Evolutionary conservation across 768 basidiomycete species (phyloP).

Genomic region (Hortiboletus campestris): DNA sequence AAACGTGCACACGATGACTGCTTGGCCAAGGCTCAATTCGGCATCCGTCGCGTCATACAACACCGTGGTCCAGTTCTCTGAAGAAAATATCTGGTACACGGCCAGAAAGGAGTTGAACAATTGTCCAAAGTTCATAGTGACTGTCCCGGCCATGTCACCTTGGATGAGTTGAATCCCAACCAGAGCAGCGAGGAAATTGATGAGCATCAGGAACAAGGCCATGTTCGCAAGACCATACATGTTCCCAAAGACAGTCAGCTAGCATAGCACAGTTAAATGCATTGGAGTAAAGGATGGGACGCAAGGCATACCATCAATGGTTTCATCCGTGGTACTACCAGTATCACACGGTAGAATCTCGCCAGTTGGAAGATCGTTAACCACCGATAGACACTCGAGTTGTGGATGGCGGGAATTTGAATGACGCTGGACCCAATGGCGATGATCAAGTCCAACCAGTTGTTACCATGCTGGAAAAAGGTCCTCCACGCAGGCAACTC

Average conservation of each 20-base stretch:
- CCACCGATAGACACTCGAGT: constrained; percentile 76
- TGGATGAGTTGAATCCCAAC: constrained; percentile 82
- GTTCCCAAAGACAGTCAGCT: constrained; percentile 90
- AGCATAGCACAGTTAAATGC: not conserved
- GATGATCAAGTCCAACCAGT: constrained; percentile 74
- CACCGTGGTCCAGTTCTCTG: constrained; percentile 91
- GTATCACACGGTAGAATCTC: constrained; percentile 89
- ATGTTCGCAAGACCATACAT: constrained; percentile 90
- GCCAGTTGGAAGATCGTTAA: constrained; percentile 82
- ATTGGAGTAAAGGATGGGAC: constrained; percentile 1
- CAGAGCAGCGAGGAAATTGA: constrained; percentile 84
- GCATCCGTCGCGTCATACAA: constrained; percentile 61
- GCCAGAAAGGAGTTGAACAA: constrained; percentile 84
- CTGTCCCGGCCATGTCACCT: constrained; percentile 62
- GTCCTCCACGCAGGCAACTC: constrained; percentile 79
- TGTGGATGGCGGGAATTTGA: constrained; percentile 75
- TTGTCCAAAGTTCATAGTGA: constrained; percentile 73
- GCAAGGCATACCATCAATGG: constrained; percentile 64
- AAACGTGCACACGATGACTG: constrained; percentile 68
- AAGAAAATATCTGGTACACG: constrained; percentile 86
- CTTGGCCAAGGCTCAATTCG: constrained; percentile 66
- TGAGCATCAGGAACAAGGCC: constrained; percentile 83
- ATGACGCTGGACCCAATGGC: constrained; percentile 76
- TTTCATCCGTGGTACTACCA: constrained; percentile 88
- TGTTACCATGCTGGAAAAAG: constrained; percentile 61